Evolutionary conservation across 192 early-diverging fungal genomes (phyloP), one percentile per base, ranked within the genome.

Genomic region (Entomortierella lignicola): DNA sequence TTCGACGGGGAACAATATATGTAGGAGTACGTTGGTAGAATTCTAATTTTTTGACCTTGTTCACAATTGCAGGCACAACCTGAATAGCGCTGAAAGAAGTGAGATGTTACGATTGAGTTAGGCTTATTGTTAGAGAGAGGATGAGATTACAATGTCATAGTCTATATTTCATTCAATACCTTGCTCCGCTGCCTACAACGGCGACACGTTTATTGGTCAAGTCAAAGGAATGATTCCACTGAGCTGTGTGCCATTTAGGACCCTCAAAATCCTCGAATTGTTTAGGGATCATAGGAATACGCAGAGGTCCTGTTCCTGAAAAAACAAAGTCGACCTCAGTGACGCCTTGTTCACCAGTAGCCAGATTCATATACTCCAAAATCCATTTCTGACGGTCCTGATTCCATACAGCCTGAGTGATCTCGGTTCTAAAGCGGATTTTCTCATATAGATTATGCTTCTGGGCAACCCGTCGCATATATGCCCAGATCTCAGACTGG

Each of bases 191-290:
- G 31, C 85, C 85, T 56, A 86, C 61, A 20, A 86, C 60, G 44
- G 83, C 85, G 23, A 86, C 71, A 12, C 67, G 72, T 65, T 86
- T 86, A 64, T 69, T 65, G 7, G 82, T 80, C 25, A 87, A 59
- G 60, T 87, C 82, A 21, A 82, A 83, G 10, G 66, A 66, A 21
- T 72, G 63, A 27, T 87, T 77, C 89, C 89, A 90, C 55, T 80
- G 73, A 43, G 85, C 86, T 1, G 87, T 83, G 63, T 90, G 89
- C 53, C 87, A 67, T 15, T 81, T 75, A 18, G 63, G 68, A 25
- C 89, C 89, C 32, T 85, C 70, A 70, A 90, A 90, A 2, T 56
- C 41, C 25, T 87, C 70, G 39, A 85, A 84, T 48, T 83, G 79
- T 41, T 83, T 69, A 26, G 89, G 89, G 55, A 81, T 62, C 29